Evolutionary conservation across 176 grass and related monocot genomes (phyloP), one percentile per base, ranked within the genome.

Genomic region (Alloteropsis semialata): DNA sequence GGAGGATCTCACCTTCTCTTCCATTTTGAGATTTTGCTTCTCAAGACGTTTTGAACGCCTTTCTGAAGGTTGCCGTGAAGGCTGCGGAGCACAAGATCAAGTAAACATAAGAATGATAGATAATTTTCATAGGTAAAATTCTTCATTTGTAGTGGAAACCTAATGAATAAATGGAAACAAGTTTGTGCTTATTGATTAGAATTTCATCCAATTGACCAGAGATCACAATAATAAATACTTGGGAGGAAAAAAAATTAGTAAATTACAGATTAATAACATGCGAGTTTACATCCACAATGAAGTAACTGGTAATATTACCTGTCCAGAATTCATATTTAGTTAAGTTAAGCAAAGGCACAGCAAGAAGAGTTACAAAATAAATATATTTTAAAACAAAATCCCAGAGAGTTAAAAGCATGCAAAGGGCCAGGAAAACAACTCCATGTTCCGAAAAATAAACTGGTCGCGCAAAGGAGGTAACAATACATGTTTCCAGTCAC

Each of bases 11-110:
- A 92, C 90, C 66, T 85, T 85, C 42, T 76, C 51, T 87, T 69
- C 79, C 57, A 67, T 83, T 86, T 78, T 60, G 75, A 82, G 84
- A 78, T 83, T 90, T 69, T 86, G 66, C 50, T 86, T 82, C 73
- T 90, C 84, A 74, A 83, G 84, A 60, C 84, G 88, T 86, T 86
- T 90, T 7, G 88, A 86, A 17, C 88, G 66, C 48, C 88, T 86
- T 83, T 90, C 88, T 59, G 41, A 82, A 82, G 65, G 63, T 42
- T 84, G 73, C 68, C 10, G 30, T 33, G 57, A 67, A 79, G 73
- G 50, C 68, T 89, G 86, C 29, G 44, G 70, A 82, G 28, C 38
- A 72, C 16, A 79, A 85, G 48, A 66, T 63, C 43, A 88, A 57
- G n/a, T 49, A 69, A 77, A 29, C 56, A 84, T 84, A 41, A 91